phyloP scores from a whole-genome alignment of 1,284 basidiomycete species.

The Ganoderma lingzhi region DNA sequence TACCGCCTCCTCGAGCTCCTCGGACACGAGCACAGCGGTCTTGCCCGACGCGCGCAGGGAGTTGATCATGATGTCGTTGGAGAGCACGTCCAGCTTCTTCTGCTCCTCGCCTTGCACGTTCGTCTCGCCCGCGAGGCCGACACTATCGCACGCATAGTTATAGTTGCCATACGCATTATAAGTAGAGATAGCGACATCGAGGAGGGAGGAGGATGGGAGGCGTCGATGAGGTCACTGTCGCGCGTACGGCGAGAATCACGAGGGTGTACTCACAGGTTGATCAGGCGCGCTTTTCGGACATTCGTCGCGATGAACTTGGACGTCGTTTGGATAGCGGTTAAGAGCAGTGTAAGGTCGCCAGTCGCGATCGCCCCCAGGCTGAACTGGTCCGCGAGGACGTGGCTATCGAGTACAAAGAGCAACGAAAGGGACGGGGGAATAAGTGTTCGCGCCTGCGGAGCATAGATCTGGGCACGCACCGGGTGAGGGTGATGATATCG shows the following conservation, averaged over 20 bases:
- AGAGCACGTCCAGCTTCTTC: conserved; percentile 98
- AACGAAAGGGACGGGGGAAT: conserved; percentile 15
- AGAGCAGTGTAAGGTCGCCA: conserved; percentile 93
- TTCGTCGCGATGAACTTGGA: conserved; percentile 98
- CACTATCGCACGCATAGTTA: conserved; percentile 54
- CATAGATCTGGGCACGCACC: conserved; percentile 55
- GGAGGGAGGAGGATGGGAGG: conserved; percentile 16
- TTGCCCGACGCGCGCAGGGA: conserved; percentile 93
- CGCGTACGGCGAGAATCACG: conserved; percentile 14
- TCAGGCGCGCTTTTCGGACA: conserved; percentile 95
- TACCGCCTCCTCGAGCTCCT: conserved; percentile 94
- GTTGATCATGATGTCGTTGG: conserved; percentile 99
- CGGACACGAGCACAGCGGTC: conserved; percentile 95
- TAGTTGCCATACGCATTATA: not conserved
- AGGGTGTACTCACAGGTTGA: conserved; percentile 84
- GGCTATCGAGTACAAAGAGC: conserved; percentile 52
- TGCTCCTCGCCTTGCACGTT: conserved; percentile 99
- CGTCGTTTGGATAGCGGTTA: conserved; percentile 96
- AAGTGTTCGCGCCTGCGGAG: conserved; percentile 12
- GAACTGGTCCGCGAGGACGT: conserved; percentile 87
- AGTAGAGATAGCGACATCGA: not conserved
- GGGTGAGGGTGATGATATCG: conserved; percentile 91
- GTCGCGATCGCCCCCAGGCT: conserved; percentile 83
- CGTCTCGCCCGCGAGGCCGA: conserved; percentile 94
- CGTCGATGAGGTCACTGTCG: conserved; percentile 13